Percentiles rank a stretch among this genome's conserved stretches.
Conservation (phyloP, 2,329 filamentous ascomycete species). For the Hypoxylon sp. region DNA sequence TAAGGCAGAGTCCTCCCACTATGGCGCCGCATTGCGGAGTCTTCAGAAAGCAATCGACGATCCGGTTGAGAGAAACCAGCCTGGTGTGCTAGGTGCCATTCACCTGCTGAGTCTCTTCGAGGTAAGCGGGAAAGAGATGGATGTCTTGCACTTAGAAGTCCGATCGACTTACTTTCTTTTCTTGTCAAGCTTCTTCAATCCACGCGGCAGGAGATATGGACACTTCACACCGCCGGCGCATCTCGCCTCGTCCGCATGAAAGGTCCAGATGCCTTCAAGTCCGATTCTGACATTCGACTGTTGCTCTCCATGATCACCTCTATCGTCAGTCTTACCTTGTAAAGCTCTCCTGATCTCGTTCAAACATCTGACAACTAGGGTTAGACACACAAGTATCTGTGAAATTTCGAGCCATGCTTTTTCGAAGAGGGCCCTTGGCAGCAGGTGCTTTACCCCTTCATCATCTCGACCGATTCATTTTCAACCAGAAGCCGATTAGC, state of each 20-base stretch:
- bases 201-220: slow-evolving; percentile 18
- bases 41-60: slow-evolving; percentile 2
- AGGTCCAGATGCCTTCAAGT: slow-evolving; percentile 23
- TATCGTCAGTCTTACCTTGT: not conserved
- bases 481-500: not conserved
- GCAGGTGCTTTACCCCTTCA: slow-evolving; percentile 11
- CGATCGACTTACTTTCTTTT: not conserved
- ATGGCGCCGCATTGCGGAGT: not conserved
- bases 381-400: slow-evolving; percentile 15
- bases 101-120: slow-evolving; percentile 30
- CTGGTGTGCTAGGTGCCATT: slow-evolving; percentile 27
- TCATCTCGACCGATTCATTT: not conserved
- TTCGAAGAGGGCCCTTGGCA: slow-evolving; percentile 31
- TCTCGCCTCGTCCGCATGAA: slow-evolving; percentile 24
- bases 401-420: slow-evolving; percentile 25
- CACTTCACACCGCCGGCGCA: slow-evolving; percentile 26
- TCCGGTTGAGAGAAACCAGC: not conserved
- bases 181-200: slow-evolving; percentile 20
- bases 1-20: not conserved
- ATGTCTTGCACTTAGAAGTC: not conserved
- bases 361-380: not conserved
- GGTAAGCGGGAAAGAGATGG: too few relatives aligned
- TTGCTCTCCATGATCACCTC: not conserved
- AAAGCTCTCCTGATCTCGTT: not conserved
- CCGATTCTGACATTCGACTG: slow-evolving; percentile 27